phyloP scores from a whole-genome alignment of 345 rosid species.

The Linum trigynum region DNA sequence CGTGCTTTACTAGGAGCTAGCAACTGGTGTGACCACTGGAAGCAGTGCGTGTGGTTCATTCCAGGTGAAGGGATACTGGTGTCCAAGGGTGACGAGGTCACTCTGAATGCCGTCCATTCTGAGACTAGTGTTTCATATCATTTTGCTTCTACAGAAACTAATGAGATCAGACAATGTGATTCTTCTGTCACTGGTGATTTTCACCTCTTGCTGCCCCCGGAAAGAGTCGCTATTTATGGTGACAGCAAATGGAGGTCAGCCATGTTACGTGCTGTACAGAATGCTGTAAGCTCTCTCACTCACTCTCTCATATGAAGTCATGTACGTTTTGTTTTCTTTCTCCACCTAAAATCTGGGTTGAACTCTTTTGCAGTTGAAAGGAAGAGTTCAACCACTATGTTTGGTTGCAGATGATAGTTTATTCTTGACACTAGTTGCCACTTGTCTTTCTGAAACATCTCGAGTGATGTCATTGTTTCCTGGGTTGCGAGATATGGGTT shows the following conservation, averaged over 20 bases:
- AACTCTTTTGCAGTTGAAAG: constrained; percentile 54
- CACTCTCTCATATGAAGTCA: constrained; percentile 4
- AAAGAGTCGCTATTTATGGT: constrained; percentile 71
- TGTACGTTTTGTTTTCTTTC: constrained; percentile 1
- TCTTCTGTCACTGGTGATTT: constrained; percentile 24
- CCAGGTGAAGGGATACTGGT: constrained; percentile 46
- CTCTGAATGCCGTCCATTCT: constrained; percentile 54
- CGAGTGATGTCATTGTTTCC: constrained; percentile 55
- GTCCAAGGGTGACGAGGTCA: constrained; percentile 46
- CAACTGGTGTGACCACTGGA: constrained; percentile 98
- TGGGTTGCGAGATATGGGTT: constrained; percentile 53
- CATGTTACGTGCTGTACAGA: constrained; percentile 42
- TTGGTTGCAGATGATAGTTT: constrained; percentile 79
- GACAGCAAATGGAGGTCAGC: constrained; percentile 56
- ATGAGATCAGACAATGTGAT: constrained; percentile 21
- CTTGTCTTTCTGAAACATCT: constrained; percentile 43
- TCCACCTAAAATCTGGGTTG: background rate
- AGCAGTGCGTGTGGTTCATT: constrained; percentile 87
- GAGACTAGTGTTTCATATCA: constrained; percentile 54
- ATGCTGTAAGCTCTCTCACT: constrained; percentile 43
- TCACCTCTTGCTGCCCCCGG: constrained; percentile 55
- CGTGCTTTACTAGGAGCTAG: constrained; percentile 39
- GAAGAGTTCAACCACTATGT: constrained; percentile 44
- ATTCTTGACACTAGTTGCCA: constrained; percentile 48
- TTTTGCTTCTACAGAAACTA: constrained; percentile 26